Percentiles rank a stretch among this genome's conserved stretches.
Conservation (phyloP, 2,329 filamentous ascomycete genomes). For the Cryphonectria parasitica region DNA sequence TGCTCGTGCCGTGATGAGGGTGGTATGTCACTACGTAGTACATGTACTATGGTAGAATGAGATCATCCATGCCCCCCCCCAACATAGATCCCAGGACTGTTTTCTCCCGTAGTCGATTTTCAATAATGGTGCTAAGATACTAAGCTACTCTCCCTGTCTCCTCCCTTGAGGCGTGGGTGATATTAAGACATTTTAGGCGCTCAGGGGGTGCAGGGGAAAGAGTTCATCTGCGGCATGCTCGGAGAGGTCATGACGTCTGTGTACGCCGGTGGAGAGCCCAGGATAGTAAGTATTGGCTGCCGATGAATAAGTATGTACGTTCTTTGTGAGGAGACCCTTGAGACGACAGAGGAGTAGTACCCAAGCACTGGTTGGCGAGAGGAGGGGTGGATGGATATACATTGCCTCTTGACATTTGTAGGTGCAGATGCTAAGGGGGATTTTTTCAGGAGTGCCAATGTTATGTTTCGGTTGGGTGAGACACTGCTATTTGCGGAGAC, state of each 20-base stretch:
- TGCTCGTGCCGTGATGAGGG: neutral
- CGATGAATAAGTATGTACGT: neutral
- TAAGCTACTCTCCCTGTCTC: neutral
- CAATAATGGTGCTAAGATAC: neutral
- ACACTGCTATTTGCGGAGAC: neutral
- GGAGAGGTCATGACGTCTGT: slow-evolving; percentile 25
- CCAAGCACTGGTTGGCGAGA: slow-evolving; percentile 3
- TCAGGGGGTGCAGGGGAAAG: neutral
- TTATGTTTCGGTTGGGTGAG: neutral
- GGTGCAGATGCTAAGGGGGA: too few relatives aligned
- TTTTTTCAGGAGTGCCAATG: neutral
- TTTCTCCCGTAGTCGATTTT: slow-evolving; percentile 4
- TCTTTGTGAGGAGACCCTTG: neutral
- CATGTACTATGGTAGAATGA: neutral
- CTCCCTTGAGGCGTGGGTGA: neutral
- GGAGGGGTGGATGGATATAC: neutral
- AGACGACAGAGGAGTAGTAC: neutral
- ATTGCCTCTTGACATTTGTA: slow-evolving; percentile 11
- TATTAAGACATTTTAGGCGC: neutral
- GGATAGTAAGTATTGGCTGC: neutral
- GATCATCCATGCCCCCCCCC: slow-evolving; percentile 16
- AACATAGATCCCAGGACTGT: neutral
- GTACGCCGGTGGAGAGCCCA: neutral
- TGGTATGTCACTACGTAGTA: neutral
- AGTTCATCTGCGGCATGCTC: slow-evolving; percentile 4